A percentile compares a stretch with the other conserved stretches of the same genome.
Conservation (phyloP, 2,329 filamentous ascomycete species). For the Colletotrichum sp. region DNA sequence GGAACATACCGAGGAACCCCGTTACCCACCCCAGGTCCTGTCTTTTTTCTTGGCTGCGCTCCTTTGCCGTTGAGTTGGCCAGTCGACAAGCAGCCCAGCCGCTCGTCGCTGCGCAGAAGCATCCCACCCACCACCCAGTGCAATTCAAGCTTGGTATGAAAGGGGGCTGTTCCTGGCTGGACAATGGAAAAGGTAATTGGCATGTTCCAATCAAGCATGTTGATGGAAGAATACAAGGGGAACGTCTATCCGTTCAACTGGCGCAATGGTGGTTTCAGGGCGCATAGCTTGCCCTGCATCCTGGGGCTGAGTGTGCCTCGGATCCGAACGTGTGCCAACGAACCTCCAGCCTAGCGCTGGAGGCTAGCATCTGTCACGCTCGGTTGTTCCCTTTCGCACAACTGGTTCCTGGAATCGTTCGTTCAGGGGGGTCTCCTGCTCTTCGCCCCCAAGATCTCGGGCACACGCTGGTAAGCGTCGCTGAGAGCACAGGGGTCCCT, state of each 20-base stretch:
- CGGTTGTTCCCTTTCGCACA: conserved; percentile 14
- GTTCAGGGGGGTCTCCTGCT: conserved; percentile 10
- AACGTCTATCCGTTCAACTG: conserved; percentile 11
- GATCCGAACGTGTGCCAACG: conserved; percentile 18
- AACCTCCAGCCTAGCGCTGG: conserved; percentile 8
- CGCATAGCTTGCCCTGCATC: conserved; percentile 6
- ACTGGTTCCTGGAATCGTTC: conserved; percentile 16
- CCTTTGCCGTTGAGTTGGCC: not conserved
- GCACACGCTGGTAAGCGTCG: conserved; percentile 7
- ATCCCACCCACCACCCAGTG: not conserved
- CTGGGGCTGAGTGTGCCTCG: conserved; percentile 11
- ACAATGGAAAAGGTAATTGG: not conserved
- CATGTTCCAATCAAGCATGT: not conserved
- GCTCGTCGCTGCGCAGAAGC: not conserved
- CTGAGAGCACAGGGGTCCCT: conserved; percentile 5
- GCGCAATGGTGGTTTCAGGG: conserved; percentile 23
- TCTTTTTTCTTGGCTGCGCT: not conserved
- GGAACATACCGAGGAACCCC: conserved; percentile 15
- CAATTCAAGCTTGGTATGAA: not conserved
- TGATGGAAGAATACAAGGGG: not conserved
- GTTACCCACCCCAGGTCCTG: not conserved
- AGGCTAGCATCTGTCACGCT: conserved; percentile 14
- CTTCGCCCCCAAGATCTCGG: conserved; percentile 21
- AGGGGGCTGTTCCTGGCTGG: not conserved
- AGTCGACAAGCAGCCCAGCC: not conserved